Percentiles rank a stretch among this genome's conserved stretches.
Conservation (phyloP, 306 rosid species). For the Quercus agrifolia region DNA sequence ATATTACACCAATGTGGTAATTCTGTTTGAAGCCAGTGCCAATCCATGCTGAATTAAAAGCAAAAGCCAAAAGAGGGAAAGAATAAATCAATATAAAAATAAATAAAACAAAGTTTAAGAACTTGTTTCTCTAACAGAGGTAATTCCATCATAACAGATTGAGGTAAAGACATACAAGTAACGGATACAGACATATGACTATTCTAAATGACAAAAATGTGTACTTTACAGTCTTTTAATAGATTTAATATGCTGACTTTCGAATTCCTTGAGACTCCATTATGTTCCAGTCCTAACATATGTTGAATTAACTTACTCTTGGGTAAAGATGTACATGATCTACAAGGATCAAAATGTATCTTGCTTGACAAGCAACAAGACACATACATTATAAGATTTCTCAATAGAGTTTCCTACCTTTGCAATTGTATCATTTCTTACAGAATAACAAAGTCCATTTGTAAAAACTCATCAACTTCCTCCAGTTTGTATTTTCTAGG, state of each 20-base stretch:
- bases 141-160: background rate
- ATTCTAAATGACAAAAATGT: background rate
- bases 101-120: background rate
- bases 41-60: constrained; percentile 43
- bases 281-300: background rate
- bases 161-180: background rate
- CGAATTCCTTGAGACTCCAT: background rate
- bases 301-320: background rate
- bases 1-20: constrained; percentile 59
- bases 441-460: background rate
- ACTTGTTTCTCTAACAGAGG: background rate
- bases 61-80: background rate
- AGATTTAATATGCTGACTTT: background rate
- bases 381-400: no score
- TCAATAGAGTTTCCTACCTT: background rate
- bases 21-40: constrained; percentile 21
- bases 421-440: background rate
- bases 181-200: background rate
- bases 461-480: background rate
- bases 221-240: background rate
- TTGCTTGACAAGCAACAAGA: no score
- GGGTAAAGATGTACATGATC: no score
- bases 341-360: no score
- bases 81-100: background rate
- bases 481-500: background rate